Base-by-base conservation (phyloP, 352 stramenopile genomes). In the Globisporangium nagaii region DNA sequence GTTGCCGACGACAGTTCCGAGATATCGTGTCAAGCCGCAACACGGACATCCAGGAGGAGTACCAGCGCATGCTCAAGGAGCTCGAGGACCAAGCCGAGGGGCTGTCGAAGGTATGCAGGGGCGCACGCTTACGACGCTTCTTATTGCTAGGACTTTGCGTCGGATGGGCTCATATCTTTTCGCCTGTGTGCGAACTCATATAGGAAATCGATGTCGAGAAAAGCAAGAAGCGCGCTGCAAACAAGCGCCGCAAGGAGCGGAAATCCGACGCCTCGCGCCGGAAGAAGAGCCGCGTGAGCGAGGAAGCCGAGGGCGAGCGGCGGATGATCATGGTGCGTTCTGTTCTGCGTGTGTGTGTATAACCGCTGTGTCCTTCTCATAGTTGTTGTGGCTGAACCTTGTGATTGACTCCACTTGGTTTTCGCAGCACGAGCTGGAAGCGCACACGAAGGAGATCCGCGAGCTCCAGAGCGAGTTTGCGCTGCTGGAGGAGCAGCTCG, bases 1-100 rank as follows among this genome's bases (percentile, higher is more conserved):
- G 17, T 24, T 51, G 22, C 8, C 59, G 31, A 60, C 27, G 37
- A 27, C 57, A 90, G 73, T 87, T 88, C 47, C 71, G 62, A 19
- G 70, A 84, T 12, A 61, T 88, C 7, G 63, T 90, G 13, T 81
- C 75, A 37, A 90, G 67, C 28, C 70, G 79, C 53, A 90, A 90
- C 44, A 81, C 63, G 4, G 77, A 86, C 54, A 78, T 90, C 22
- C 80, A 90, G 63, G 77, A 88, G 30, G 75, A 87, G 52, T 90
- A 87, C 44, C 71, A 75, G 41, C 77, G 77, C 13, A 86, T 90
- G 75, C 66, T 88, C 9, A 79, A 79, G 50, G 75, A 88, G 40
- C 58, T 88, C 32, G 80, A 90, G 17, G 79, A 90, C 49, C 76
- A 88, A 51, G 68, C 65, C 1, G 75, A 74, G 36, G 56, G 54